Percentiles rank a stretch among this genome's conserved stretches.
phyloP scores from a whole-genome alignment of 2,329 filamentous ascomycete genomes.

The Fusarium transvaalense region DNA sequence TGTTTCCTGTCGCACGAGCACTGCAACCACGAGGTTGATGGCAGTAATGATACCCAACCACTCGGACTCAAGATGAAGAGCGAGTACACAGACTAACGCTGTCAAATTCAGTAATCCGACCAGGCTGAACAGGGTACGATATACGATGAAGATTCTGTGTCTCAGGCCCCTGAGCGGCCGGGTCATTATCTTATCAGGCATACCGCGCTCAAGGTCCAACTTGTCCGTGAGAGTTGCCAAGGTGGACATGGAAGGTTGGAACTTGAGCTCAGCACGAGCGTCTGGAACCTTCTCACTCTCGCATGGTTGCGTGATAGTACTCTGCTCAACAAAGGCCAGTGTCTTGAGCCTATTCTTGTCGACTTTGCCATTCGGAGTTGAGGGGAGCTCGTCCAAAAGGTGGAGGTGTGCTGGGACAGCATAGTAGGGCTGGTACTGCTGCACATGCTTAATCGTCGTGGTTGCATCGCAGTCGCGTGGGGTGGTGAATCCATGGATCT shows the following conservation, averaged over 20 bases:
- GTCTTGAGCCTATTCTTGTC: slow-evolving; percentile 62
- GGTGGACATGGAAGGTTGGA: slow-evolving; percentile 51
- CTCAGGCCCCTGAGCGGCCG: slow-evolving; percentile 57
- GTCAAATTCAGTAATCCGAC: slow-evolving; percentile 64
- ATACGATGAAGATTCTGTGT: slow-evolving; percentile 64
- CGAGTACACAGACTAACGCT: slow-evolving; percentile 59
- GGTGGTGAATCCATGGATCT: slow-evolving; percentile 65
- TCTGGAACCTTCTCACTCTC: slow-evolving; percentile 10
- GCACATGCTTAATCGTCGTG: slow-evolving; percentile 56
- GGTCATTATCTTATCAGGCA: slow-evolving; percentile 58
- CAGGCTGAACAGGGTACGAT: slow-evolving; percentile 68
- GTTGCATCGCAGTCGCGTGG: slow-evolving; percentile 52
- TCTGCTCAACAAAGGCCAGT: slow-evolving; percentile 45
- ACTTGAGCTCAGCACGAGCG: slow-evolving; percentile 47
- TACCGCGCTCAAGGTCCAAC: slow-evolving; percentile 47
- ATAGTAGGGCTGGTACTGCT: slow-evolving; percentile 65
- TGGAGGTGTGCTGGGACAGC: slow-evolving; percentile 63
- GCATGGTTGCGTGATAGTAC: slow-evolving; percentile 8
- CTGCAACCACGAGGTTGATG: slow-evolving; percentile 63
- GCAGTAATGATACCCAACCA: slow-evolving; percentile 59
- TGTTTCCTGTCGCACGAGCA: slow-evolving; percentile 66
- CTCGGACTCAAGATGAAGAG: slow-evolving; percentile 51
- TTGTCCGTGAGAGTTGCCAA: slow-evolving; percentile 48
- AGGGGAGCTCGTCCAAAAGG: slow-evolving; percentile 59
- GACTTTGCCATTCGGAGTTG: slow-evolving; percentile 68